phyloP scores from a whole-genome alignment of 805 yeast species.

The Candida suzukii region DNA sequence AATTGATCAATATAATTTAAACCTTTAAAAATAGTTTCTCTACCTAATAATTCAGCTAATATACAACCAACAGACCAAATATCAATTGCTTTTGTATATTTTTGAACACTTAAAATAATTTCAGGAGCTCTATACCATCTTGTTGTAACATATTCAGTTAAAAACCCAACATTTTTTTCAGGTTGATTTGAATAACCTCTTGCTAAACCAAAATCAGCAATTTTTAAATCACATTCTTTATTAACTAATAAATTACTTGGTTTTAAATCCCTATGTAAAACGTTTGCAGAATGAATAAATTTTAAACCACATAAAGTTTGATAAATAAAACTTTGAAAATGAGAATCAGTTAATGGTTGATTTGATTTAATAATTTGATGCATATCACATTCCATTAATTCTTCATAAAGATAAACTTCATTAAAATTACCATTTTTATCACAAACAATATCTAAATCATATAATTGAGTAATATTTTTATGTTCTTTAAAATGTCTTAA shows the following conservation, averaged over 20 bases:
- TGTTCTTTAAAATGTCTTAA: constrained; percentile 93
- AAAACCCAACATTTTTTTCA: constrained; percentile 82
- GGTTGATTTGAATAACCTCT: constrained; percentile 82
- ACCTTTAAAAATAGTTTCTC: constrained; percentile 89
- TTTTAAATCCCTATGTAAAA: constrained; percentile 87
- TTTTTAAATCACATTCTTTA: constrained; percentile 93
- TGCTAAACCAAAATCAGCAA: constrained; percentile 95
- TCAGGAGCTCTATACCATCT: constrained; percentile 99
- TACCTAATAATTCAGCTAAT: constrained; percentile 86
- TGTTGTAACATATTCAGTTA: constrained; percentile 97
- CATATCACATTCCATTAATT: constrained; percentile 97
- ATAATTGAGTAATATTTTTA: constrained; percentile 90
- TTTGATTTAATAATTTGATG: constrained; percentile 94
- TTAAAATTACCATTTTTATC: constrained; percentile 64
- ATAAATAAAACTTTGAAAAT: constrained; percentile 87
- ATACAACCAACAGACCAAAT: constrained; percentile 98
- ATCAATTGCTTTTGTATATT: constrained; percentile 94
- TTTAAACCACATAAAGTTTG: constrained; percentile 91
- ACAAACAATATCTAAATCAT: constrained; percentile 89
- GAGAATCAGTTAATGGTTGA: constrained; percentile 90
- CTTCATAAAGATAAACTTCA: constrained; percentile 91
- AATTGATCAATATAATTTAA: constrained; percentile 94
- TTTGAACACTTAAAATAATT: constrained; percentile 89
- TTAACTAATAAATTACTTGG: constrained; percentile 91
- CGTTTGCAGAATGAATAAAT: constrained; percentile 93